These are phyloP conservation scores for Syzygium oleosum DNA, from an alignment of 345 rosid species.

Conservation along the genomic window DNA sequence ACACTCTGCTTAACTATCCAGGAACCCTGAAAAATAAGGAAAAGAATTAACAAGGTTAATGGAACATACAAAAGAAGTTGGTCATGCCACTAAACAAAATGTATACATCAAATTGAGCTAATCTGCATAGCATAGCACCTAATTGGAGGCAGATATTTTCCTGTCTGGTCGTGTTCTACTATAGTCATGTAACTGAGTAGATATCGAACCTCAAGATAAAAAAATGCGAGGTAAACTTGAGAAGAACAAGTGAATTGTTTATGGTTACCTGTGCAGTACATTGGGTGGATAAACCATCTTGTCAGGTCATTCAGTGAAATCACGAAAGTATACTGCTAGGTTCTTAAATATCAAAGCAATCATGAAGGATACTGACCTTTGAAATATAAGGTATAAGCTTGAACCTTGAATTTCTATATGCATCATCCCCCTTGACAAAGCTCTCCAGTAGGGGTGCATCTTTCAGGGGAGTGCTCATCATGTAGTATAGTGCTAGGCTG, in stretches of 20 bases:
- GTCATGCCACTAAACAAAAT: neutral
- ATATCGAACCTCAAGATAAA: neutral
- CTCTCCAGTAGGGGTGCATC: slow-evolving; percentile 69
- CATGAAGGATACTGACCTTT: slow-evolving; percentile 32
- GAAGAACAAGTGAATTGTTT: neutral
- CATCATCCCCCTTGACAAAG: slow-evolving; percentile 77
- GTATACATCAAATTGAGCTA: neutral
- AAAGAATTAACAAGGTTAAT: neutral
- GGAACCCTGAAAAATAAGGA: slow-evolving; percentile 56
- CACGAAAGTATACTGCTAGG: neutral
- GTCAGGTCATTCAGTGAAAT: neutral
- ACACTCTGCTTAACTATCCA: slow-evolving; percentile 99
- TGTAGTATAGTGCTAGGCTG: slow-evolving; percentile 75
- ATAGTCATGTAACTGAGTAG: neutral
- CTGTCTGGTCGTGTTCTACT: neutral
- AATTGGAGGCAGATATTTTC: neutral
- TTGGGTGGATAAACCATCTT: neutral
- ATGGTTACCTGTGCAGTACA: neutral
- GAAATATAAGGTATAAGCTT: slow-evolving; percentile 98
- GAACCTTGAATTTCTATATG: slow-evolving; percentile 90
- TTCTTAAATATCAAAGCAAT: neutral
- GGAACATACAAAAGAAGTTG: neutral
- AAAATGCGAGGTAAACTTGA: neutral
- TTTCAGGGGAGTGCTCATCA: slow-evolving; percentile 78
- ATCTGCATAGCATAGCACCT: neutral